A percentile compares a stretch with the other conserved stretches of the same genome.
phyloP scores from a whole-genome alignment of 2,329 filamentous ascomycete genomes.

The Penicillium sp. region DNA sequence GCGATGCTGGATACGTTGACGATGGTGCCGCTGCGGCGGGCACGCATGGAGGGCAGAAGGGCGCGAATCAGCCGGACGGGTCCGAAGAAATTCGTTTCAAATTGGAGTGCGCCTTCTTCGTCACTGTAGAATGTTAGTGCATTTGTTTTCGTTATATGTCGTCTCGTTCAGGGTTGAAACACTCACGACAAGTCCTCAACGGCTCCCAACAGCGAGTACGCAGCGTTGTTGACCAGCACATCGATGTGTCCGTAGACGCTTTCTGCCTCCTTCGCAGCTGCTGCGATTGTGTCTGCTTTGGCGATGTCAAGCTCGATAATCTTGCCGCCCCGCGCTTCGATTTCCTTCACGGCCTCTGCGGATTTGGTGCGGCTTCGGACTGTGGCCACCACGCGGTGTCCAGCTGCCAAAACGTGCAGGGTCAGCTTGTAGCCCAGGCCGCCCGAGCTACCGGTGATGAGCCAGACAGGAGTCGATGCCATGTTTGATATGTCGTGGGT shows the following conservation, averaged over 20 bases:
- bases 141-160: background rate
- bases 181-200: background rate
- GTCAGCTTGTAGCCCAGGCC: conserved; percentile 1
- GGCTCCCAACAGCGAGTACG: background rate
- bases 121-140: background rate
- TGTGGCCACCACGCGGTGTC: background rate
- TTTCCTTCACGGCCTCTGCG: background rate
- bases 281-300: background rate
- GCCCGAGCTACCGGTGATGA: conserved; percentile 5
- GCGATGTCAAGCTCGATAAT: background rate
- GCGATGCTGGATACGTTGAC: conserved; percentile 2
- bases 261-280: background rate
- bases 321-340: conserved; percentile 1
- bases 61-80: conserved; percentile 1
- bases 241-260: background rate
- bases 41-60: conserved; percentile 1
- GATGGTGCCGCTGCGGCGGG: background rate
- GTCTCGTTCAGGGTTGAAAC: background rate
- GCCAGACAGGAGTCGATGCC: conserved; percentile 1
- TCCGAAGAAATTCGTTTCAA: conserved; percentile 6
- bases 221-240: conserved; percentile 8
- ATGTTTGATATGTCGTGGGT: background rate
- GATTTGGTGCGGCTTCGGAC: background rate
- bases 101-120: background rate
- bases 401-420: background rate